Conservation (phyloP, 2,329 filamentous ascomycete genomes). For the Penicillium concentricum region DNA sequence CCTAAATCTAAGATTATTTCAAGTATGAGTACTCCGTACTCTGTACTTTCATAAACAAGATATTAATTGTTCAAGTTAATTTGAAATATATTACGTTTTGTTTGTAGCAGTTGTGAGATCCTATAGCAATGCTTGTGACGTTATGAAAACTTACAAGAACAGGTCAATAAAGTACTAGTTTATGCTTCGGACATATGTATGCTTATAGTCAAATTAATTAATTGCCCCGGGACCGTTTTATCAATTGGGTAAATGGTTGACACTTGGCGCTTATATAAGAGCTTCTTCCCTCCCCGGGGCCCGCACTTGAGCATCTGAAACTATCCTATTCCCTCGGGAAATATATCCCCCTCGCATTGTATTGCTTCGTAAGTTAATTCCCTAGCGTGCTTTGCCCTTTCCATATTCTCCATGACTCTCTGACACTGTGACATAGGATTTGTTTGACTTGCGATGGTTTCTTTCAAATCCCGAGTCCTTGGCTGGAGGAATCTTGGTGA, state of each 20-base stretch:
- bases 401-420: background rate
- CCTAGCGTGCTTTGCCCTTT: background rate
- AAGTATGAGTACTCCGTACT: background rate
- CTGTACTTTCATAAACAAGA: background rate
- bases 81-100: background rate
- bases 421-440: constrained; percentile 6
- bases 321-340: constrained; percentile 1
- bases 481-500: constrained; percentile 24
- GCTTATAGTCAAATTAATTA: background rate
- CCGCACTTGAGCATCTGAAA: constrained; percentile 2
- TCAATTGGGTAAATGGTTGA: constrained; percentile 4
- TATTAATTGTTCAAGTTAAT: background rate
- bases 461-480: constrained; percentile 14
- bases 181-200: background rate
- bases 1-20: background rate
- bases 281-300: background rate
- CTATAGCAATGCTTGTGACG: background rate
- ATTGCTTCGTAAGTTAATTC: constrained; percentile 6
- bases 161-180: background rate
- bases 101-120: background rate
- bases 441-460: constrained; percentile 21
- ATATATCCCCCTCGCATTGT: constrained; percentile 10
- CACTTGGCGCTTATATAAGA: constrained; percentile 12
- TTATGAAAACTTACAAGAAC: background rate
- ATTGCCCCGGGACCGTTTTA: background rate